These are phyloP conservation scores for Elymus sibiricus DNA, from an alignment of 176 grass and related monocot genomes.

Conservation along the genomic window DNA sequence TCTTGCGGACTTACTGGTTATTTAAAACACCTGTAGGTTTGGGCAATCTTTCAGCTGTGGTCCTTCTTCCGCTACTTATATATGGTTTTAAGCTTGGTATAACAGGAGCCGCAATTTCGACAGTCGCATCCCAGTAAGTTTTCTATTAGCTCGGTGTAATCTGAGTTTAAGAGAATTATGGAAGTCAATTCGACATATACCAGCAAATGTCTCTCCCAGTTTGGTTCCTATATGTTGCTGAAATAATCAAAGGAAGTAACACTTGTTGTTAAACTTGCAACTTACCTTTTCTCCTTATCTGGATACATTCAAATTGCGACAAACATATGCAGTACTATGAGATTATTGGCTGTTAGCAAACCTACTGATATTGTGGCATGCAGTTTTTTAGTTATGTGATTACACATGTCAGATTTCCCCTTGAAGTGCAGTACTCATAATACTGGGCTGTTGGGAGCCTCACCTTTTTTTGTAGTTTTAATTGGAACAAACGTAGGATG, in stretches of 20 bases:
- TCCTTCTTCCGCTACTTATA: conserved; percentile 62
- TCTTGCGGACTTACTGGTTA: background rate
- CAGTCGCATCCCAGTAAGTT: conserved; percentile 73
- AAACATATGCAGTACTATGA: background rate
- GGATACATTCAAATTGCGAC: background rate
- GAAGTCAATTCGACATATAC: background rate
- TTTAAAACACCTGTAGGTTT: conserved; percentile 36
- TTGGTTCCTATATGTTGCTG: background rate
- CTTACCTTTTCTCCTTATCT: background rate
- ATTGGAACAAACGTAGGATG: no score
- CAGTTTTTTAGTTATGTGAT: conserved; percentile 2
- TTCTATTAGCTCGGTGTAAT: background rate
- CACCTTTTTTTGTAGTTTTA: background rate
- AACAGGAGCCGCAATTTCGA: conserved; percentile 62
- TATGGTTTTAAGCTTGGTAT: conserved; percentile 60
- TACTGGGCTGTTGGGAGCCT: background rate
- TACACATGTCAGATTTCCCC: background rate
- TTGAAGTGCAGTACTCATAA: background rate
- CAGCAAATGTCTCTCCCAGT: conserved; percentile 10
- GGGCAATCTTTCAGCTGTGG: conserved; percentile 55
- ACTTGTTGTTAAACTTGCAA: background rate
- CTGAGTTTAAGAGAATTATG: background rate
- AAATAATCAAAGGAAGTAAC: conserved; percentile 10
- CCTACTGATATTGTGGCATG: background rate
- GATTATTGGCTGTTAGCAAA: conserved; percentile 11